Percentiles rank a stretch among this genome's conserved stretches.
Evolutionary conservation across 257 asterid genomes (phyloP).

Genomic region (Nyctanthes arbortristis): DNA sequence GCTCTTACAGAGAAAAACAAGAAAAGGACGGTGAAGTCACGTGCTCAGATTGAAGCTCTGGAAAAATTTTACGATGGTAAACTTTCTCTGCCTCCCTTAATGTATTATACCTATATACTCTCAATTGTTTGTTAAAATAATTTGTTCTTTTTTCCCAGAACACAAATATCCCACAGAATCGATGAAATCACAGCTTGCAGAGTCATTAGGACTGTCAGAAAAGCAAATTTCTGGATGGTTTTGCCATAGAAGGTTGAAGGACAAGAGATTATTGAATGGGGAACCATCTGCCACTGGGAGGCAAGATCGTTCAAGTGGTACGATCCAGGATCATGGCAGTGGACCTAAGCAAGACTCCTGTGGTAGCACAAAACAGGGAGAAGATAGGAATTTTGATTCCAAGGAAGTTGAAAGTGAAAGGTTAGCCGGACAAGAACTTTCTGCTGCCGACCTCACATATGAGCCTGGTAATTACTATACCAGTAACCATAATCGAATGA

Average conservation of each 20-base stretch:
- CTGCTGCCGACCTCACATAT: conserved; percentile 50
- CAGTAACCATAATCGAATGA: conserved; percentile 38
- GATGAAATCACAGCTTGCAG: conserved; percentile 73
- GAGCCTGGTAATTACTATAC: conserved; percentile 49
- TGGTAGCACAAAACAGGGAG: conserved; percentile 90
- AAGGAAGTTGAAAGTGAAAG: conserved; percentile 82
- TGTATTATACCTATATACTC: neutral
- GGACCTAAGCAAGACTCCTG: conserved; percentile 94
- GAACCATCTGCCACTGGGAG: conserved; percentile 43
- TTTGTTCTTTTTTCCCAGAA: conserved; percentile 42
- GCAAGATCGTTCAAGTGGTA: conserved; percentile 78
- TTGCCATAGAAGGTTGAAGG: conserved; percentile 93
- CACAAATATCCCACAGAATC: conserved; percentile 79
- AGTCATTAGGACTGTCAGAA: conserved; percentile 80
- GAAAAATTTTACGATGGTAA: conserved; percentile 72
- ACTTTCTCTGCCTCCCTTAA: conserved; percentile 15
- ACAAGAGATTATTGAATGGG: conserved; percentile 60
- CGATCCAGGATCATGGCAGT: conserved; percentile 77
- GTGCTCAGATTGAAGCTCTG: conserved; percentile 65
- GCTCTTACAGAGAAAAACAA: conserved; percentile 52
- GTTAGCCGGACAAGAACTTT: conserved; percentile 42
- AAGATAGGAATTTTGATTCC: conserved; percentile 49
- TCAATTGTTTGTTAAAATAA: neutral
- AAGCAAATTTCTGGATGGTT: conserved; percentile 98
- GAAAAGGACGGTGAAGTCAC: conserved; percentile 71